Evolutionary conservation across 805 yeast genomes (phyloP), one percentile per base, ranked within the genome.

Genomic region (Candida xyloterini): DNA sequence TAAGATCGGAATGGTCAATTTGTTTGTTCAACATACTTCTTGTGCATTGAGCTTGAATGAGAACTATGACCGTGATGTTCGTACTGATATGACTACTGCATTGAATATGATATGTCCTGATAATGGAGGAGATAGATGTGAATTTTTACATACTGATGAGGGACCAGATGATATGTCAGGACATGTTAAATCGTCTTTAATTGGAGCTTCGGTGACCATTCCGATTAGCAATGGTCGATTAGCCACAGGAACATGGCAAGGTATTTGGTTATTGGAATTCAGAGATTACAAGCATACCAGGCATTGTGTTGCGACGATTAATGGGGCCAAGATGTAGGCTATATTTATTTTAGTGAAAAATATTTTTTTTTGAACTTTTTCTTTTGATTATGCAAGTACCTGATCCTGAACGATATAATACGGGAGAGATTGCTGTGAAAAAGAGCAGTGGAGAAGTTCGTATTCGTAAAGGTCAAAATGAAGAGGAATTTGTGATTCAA

Each of bases 111-210:
- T 84, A 42, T 85, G 76, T 3, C 95, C 95, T 0, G 91, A 84
- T 52, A 73, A 72, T 43, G 74, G 69, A 6, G 66, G 67, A 38
- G 69, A 61, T 15, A 50, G 56, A 31, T 57, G 62, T 26, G 33
- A 30, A 3, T 82, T 81, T 50, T 53, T 71, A 32, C 90, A 81
- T 57, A 76, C 73, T 10, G 91, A 82, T 39, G 95, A 85, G 60
- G 95, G 87, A 1, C 72, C 84, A 3, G 95, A 86, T 56, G 95
- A 85, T 57, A 81, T 84, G 89, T 86, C 91, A 2, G 84, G 90
- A 0, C 95, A 85, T 59, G 79, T 80, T 36, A 80, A 84, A 55
- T 70, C 84, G 14, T 62, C 76, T 2, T 44, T 71, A 33, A 71
- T 81, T 8, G 93, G 95, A 14, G 81, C 78, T 7, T 69, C 78